These are phyloP conservation scores for Brassica carinata DNA, from an alignment of 345 rosid species.

Conservation along the genomic window DNA sequence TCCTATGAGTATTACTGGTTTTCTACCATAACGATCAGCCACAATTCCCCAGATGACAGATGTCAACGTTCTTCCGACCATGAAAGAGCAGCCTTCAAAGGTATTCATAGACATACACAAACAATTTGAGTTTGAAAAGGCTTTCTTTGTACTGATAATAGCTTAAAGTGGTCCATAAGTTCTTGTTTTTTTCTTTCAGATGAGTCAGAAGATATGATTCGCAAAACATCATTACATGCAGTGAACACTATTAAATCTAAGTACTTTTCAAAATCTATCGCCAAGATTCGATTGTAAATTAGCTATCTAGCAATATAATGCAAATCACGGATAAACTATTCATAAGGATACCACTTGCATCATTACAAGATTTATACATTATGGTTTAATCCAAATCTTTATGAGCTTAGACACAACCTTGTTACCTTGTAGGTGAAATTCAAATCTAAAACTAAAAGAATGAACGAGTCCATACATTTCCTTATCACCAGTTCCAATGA, in stretches of 20 bases:
- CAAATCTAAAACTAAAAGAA: slow-evolving; percentile 20
- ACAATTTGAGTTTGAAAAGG: slow-evolving; percentile 17
- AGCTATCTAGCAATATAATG: not conserved
- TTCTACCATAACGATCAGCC: slow-evolving; percentile 93
- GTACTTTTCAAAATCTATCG: not conserved
- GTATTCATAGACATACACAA: not conserved
- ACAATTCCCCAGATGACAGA: slow-evolving; percentile 87
- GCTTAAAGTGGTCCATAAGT: not conserved
- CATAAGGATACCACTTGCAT: not conserved
- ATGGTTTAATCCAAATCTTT: not conserved
- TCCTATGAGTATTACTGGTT: slow-evolving; percentile 80
- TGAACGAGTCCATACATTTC: slow-evolving; percentile 32
- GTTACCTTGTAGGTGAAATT: not conserved
- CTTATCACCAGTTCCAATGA: slow-evolving; percentile 30
- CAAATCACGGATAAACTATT: not conserved
- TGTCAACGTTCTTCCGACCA: slow-evolving; percentile 87
- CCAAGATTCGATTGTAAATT: not conserved
- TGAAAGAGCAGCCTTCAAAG: slow-evolving; percentile 73
- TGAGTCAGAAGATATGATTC: slow-evolving; percentile 18
- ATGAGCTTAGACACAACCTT: too few relatives aligned
- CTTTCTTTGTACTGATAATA: not conserved
- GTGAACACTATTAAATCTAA: not conserved
- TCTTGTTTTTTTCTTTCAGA: slow-evolving; percentile 25
- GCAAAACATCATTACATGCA: slow-evolving; percentile 82
- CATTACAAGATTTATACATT: not conserved